Evolutionary conservation across 1,284 basidiomycete species (phyloP).

Genomic region (Cryptococcus sp.): DNA sequence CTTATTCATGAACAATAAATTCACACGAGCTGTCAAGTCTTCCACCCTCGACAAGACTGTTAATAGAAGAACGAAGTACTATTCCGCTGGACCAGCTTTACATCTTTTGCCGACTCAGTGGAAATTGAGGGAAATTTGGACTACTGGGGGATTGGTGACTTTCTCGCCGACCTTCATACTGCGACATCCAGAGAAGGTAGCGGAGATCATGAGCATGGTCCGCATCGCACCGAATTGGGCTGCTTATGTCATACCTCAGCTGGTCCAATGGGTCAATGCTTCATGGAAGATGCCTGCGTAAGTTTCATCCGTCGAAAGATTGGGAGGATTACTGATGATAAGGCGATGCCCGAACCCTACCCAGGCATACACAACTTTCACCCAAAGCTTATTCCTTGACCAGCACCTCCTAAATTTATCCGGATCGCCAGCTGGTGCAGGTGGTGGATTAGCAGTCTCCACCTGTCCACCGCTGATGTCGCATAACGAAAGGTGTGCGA

Average conservation of each 20-base stretch:
- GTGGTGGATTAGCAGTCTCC: slow-evolving; percentile 25
- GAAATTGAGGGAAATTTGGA: slow-evolving; percentile 19
- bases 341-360: slow-evolving; percentile 28
- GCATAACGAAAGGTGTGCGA: slow-evolving; percentile 8
- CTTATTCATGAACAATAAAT: slow-evolving; percentile 10
- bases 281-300: slow-evolving; percentile 15
- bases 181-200: slow-evolving; percentile 17
- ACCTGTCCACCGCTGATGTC: slow-evolving; percentile 23
- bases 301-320: slow-evolving; percentile 1
- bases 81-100: slow-evolving; percentile 18
- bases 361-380: slow-evolving; percentile 17
- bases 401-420: slow-evolving; percentile 17
- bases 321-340: background rate
- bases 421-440: slow-evolving; percentile 11
- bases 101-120: slow-evolving; percentile 14
- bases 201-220: slow-evolving; percentile 23
- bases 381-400: slow-evolving; percentile 23
- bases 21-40: slow-evolving; percentile 5
- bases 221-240: slow-evolving; percentile 22
- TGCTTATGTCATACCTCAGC: slow-evolving; percentile 30
- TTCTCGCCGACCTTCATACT: slow-evolving; percentile 36
- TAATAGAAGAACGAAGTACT: slow-evolving; percentile 9
- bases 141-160: slow-evolving; percentile 29
- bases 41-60: slow-evolving; percentile 4
- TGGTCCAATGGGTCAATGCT: slow-evolving; percentile 23